phyloP scores from a whole-genome alignment of 306 rosid genomes.

The Luffa aegyptiaca region DNA sequence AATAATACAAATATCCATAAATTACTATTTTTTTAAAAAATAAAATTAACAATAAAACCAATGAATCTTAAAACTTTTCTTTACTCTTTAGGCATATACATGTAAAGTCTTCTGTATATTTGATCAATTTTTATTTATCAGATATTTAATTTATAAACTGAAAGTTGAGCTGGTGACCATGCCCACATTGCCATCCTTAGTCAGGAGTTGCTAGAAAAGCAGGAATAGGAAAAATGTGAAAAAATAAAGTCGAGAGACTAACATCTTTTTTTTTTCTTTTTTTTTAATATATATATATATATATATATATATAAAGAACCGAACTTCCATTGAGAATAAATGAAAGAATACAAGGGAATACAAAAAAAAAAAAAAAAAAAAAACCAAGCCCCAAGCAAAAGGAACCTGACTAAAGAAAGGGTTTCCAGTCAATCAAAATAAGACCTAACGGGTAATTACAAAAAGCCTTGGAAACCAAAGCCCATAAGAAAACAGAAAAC shows the following conservation, averaged over 20 bases:
- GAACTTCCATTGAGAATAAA: too few species aligned
- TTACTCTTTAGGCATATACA: neutral
- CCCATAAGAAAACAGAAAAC: too few species aligned
- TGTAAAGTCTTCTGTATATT: neutral
- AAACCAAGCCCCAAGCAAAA: too few species aligned
- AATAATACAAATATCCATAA: neutral
- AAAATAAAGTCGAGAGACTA: neutral
- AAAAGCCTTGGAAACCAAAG: too few species aligned
- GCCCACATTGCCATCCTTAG: neutral
- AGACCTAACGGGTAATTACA: too few species aligned
- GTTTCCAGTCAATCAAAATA: too few species aligned
- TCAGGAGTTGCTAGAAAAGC: neutral
- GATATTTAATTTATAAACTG: neutral
- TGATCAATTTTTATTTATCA: neutral
- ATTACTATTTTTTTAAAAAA: neutral
- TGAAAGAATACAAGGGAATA: too few species aligned
- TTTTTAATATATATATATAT: too few species aligned
- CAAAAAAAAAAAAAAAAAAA: too few species aligned
- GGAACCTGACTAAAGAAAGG: too few species aligned
- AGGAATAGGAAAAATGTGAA: neutral
- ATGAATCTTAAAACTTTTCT: neutral
- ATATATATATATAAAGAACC: too few species aligned
- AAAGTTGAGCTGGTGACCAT: neutral
- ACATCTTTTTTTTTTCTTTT: neutral
- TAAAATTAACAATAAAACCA: neutral